Evolutionary conservation across 495 filamentous ascomycete species (phyloP).

Genomic region (Aspergillus olivimuriae): DNA sequence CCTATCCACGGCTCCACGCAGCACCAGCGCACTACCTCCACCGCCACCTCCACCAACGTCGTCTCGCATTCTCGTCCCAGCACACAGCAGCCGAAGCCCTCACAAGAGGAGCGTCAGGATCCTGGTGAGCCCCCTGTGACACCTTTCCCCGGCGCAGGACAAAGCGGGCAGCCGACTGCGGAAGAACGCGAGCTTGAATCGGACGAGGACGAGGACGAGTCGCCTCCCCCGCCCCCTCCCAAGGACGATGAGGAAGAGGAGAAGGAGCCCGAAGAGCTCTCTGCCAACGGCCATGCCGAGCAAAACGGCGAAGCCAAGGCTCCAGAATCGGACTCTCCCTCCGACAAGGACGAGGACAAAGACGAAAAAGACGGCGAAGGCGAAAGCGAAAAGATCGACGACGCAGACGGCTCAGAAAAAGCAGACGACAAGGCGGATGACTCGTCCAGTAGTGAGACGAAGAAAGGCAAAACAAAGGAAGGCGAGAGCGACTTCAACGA

Average conservation of each 20-base stretch:
- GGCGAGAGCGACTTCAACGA: slow-evolving; percentile 37
- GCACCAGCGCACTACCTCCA: slow-evolving; percentile 39
- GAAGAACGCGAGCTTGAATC: slow-evolving; percentile 23
- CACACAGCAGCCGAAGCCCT: slow-evolving; percentile 12
- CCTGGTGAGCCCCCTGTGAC: slow-evolving; percentile 33
- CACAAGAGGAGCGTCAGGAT: slow-evolving; percentile 15
- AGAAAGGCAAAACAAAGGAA: slow-evolving; percentile 31
- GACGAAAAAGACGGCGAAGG: slow-evolving; percentile 4
- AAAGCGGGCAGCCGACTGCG: slow-evolving; percentile 25
- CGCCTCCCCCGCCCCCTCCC: slow-evolving; percentile 31
- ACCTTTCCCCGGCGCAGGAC: slow-evolving; percentile 37
- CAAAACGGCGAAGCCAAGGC: slow-evolving; percentile 16
- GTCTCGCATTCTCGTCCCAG: slow-evolving; percentile 20
- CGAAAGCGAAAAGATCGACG: slow-evolving; percentile 9
- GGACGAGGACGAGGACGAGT: slow-evolving; percentile 20
- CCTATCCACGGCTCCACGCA: slow-evolving; percentile 31
- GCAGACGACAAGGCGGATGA: slow-evolving; percentile 17
- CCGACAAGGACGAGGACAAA: slow-evolving; percentile 7
- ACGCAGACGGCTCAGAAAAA: slow-evolving; percentile 15
- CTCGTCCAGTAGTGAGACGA: slow-evolving; percentile 7
- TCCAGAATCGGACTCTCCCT: neutral
- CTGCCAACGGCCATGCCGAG: slow-evolving; percentile 11
- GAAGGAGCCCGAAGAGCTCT: slow-evolving; percentile 4
- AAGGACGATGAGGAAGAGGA: slow-evolving; percentile 25
- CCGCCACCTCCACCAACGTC: slow-evolving; percentile 9